Percentiles rank a stretch among this genome's conserved stretches.
phyloP scores from a whole-genome alignment of 345 rosid genomes.

The Kandelia obovata region DNA sequence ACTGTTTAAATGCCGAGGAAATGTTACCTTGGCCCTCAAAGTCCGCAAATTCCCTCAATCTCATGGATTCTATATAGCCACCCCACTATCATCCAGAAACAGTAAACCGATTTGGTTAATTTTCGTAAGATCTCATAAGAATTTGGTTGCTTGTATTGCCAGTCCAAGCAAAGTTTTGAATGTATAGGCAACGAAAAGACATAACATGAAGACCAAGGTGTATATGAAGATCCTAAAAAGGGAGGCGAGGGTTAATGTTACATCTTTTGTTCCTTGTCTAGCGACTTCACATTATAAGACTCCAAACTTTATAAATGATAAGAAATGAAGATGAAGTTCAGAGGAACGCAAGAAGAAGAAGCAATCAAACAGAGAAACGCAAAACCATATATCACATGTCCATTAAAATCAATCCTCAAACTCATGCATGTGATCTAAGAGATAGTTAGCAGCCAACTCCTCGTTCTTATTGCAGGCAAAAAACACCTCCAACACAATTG shows the following conservation, averaged over 20 bases:
- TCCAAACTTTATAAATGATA: slow-evolving; percentile 10
- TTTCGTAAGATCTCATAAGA: background rate
- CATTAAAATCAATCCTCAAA: slow-evolving; percentile 49
- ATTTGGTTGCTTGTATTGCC: background rate
- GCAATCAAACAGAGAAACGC: background rate
- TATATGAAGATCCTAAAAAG: slow-evolving; percentile 7
- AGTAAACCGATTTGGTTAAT: background rate
- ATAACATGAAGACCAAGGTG: background rate
- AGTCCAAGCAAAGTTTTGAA: background rate
- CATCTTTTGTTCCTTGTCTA: slow-evolving; percentile 15
- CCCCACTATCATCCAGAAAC: too few species aligned
- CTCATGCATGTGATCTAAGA: slow-evolving; percentile 80
- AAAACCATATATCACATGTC: background rate
- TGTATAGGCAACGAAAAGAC: background rate
- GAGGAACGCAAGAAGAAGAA: background rate
- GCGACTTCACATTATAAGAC: slow-evolving; percentile 12
- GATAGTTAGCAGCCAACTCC: slow-evolving; percentile 80
- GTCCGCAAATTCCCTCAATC: too few species aligned
- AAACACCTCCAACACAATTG: slow-evolving; percentile 63
- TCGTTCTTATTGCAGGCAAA: slow-evolving; percentile 89
- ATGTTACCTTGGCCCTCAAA: too few species aligned
- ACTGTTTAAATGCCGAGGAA: too few species aligned
- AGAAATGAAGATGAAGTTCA: slow-evolving; percentile 4
- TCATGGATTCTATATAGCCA: too few species aligned
- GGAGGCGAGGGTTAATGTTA: background rate